phyloP scores from a whole-genome alignment of 352 stramenopile genomes.

The Proteromonas lacertae region DNA sequence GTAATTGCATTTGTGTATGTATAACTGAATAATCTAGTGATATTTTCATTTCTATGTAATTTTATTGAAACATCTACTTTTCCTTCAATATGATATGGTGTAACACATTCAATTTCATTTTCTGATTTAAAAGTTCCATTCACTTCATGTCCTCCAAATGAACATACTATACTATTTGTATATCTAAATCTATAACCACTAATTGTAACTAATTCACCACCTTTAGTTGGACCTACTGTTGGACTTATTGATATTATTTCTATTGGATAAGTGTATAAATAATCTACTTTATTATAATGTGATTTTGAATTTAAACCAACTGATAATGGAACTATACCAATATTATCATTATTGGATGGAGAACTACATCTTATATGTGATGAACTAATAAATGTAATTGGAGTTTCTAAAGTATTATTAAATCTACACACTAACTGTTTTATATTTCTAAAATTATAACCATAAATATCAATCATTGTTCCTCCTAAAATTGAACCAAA shows the following conservation, averaged over 20 bases:
- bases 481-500: background rate
- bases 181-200: background rate
- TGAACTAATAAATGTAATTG: background rate
- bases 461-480: slow-evolving; percentile 1
- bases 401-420: background rate
- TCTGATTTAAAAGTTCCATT: background rate
- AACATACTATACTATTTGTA: background rate
- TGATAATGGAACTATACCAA: too few relatives aligned
- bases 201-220: background rate
- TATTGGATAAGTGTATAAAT: background rate
- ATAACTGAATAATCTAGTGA: too few relatives aligned
- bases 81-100: background rate
- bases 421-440: background rate
- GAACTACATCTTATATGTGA: background rate
- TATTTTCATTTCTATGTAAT: too few relatives aligned
- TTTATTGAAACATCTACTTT: too few relatives aligned
- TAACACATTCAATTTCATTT: background rate
- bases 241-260: background rate
- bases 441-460: background rate
- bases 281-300: background rate
- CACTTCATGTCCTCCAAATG: slow-evolving; percentile 1
- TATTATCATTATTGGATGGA: too few relatives aligned
- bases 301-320: background rate
- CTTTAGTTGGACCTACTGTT: background rate
- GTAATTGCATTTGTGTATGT: too few relatives aligned